phyloP scores from a whole-genome alignment of 208 protist genomes.

The Histomonas meleagridis region DNA sequence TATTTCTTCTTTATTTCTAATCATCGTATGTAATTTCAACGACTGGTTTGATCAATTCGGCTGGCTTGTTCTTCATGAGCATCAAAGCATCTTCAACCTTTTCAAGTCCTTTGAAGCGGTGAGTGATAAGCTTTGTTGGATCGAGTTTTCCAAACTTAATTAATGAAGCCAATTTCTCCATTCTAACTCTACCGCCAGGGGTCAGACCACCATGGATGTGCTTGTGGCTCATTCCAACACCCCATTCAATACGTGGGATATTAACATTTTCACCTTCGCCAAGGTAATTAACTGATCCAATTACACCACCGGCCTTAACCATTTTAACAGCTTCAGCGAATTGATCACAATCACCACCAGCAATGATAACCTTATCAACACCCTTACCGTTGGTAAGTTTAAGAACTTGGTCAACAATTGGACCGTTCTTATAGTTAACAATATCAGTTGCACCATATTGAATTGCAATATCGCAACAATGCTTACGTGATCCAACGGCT shows the following conservation, averaged over 20 bases:
- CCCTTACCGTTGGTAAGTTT: neutral
- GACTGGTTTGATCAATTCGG: slow-evolving; percentile 27
- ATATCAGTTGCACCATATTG: slow-evolving; percentile 34
- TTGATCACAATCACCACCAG: neutral
- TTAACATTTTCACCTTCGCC: neutral
- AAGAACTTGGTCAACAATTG: neutral
- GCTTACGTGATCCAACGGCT: neutral
- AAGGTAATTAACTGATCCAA: slow-evolving; percentile 3
- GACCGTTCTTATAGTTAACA: neutral
- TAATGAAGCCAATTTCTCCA: neutral
- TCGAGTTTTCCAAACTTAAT: neutral
- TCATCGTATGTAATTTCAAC: slow-evolving; percentile 6
- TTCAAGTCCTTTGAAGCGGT: neutral
- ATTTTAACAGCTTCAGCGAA: slow-evolving; percentile 31
- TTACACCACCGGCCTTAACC: neutral
- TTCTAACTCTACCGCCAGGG: neutral
- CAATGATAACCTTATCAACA: slow-evolving; percentile 15
- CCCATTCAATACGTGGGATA: slow-evolving; percentile 23
- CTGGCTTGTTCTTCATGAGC: slow-evolving; percentile 25
- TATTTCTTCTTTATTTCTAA: too few relatives aligned
- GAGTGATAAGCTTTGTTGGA: slow-evolving; percentile 26
- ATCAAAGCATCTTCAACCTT: neutral
- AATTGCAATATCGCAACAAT: slow-evolving; percentile 3
- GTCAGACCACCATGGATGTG: slow-evolving; percentile 27
- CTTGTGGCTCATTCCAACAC: slow-evolving; percentile 10